Conservation (phyloP, 225 moss, liverwort and hornwort genomes). For the Polytrichum commune region DNA sequence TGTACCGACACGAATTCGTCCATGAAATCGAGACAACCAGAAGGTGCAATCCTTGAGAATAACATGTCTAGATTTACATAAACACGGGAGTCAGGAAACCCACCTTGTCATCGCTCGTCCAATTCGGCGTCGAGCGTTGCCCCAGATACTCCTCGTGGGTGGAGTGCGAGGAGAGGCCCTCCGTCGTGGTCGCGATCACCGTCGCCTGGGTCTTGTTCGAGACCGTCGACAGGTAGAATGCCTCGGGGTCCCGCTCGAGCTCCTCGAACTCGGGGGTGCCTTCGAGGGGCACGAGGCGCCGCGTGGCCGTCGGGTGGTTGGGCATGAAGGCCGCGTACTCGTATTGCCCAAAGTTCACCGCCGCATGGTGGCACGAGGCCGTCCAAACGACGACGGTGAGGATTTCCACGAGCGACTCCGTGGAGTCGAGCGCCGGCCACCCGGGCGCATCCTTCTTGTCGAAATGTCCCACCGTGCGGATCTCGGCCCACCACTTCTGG, state of each 20-base stretch:
- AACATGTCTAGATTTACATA: not conserved
- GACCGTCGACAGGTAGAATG: conserved; percentile 46
- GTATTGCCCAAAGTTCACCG: conserved; percentile 76
- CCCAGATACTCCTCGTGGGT: conserved; percentile 61
- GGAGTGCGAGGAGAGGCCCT: conserved; percentile 63
- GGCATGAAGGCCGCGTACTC: conserved; percentile 63
- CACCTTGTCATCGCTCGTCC: conserved; percentile 55
- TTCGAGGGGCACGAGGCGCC: conserved; percentile 54
- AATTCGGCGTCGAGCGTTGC: conserved; percentile 43
- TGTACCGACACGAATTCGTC: not conserved
- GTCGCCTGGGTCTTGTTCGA: conserved; percentile 61
- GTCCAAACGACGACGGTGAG: conserved; percentile 57
- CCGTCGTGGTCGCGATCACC: conserved; percentile 60
- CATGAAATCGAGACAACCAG: too few species aligned
- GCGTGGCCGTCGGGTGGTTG: conserved; percentile 49
- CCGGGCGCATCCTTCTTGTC: conserved; percentile 44
- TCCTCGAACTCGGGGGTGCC: conserved; percentile 38
- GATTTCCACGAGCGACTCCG: conserved; percentile 32
- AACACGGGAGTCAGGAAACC: not conserved
- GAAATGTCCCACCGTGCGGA: conserved; percentile 48
- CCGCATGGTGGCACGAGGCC: conserved; percentile 55
- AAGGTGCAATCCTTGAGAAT: too few species aligned
- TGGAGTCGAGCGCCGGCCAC: conserved; percentile 55
- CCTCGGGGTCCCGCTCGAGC: conserved; percentile 42
- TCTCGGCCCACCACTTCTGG: conserved; percentile 64